Evolutionary conservation across 2,329 filamentous ascomycete genomes (phyloP).

Genomic region (Rutstroemia sp.): DNA sequence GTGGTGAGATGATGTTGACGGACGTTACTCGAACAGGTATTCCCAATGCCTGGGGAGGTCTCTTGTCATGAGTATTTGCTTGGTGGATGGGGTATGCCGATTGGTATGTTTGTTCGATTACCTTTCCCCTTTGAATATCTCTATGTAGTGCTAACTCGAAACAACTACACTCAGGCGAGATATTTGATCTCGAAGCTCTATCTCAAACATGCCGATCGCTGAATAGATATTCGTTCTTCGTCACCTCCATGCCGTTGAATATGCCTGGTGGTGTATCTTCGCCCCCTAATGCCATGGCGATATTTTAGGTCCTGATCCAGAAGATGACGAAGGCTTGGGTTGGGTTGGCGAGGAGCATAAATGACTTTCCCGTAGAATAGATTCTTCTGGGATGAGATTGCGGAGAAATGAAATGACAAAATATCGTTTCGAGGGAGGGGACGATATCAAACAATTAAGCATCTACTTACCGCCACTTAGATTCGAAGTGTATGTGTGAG

Average conservation of each 20-base stretch:
- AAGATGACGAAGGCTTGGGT: background rate
- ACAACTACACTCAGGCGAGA: constrained; percentile 25
- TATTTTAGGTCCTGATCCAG: background rate
- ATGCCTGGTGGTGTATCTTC: constrained; percentile 21
- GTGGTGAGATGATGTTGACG: background rate
- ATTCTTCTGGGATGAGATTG: too few species aligned
- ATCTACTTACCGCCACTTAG: too few species aligned
- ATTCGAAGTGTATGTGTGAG: too few species aligned
- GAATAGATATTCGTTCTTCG: constrained; percentile 51
- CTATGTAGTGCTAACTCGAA: background rate
- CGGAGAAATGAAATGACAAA: too few species aligned
- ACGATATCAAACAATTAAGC: too few species aligned
- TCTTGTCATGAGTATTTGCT: constrained; percentile 5
- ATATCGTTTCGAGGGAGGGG: too few species aligned
- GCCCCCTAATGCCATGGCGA: constrained; percentile 25
- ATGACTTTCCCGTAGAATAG: background rate
- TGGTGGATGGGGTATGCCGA: constrained; percentile 10
- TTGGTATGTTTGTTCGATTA: constrained; percentile 13
- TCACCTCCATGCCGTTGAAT: constrained; percentile 53
- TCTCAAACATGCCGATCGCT: constrained; percentile 42
- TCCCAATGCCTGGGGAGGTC: background rate
- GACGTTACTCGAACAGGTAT: background rate
- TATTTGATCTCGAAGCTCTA: constrained; percentile 28
- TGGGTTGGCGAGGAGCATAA: background rate
- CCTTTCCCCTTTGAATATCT: background rate